These are phyloP conservation scores for Selaginella tamariscina DNA, from an alignment of 75 land plant genomes.

Conservation along the genomic window DNA sequence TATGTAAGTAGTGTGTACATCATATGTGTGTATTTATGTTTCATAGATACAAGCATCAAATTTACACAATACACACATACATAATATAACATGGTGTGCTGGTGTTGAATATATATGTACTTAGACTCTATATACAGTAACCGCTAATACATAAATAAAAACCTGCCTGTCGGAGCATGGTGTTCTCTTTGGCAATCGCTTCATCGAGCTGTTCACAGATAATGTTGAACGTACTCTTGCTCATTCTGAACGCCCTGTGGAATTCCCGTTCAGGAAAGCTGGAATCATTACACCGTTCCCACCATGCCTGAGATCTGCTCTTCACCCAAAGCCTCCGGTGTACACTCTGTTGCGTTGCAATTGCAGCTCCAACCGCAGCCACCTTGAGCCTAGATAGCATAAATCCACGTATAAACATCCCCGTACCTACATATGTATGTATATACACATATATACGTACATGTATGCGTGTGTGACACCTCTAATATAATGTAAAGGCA, in stretches of 20 bases:
- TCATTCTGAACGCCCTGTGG: slow-evolving; percentile 66
- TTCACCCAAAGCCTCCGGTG: slow-evolving; percentile 86
- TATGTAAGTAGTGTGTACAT: too few relatives aligned
- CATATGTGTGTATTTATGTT: too few relatives aligned
- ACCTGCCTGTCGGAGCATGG: slow-evolving; percentile 56
- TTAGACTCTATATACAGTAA: too few relatives aligned
- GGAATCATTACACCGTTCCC: slow-evolving; percentile 66
- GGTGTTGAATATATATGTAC: too few relatives aligned
- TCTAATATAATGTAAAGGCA: background rate
- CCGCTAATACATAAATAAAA: too few relatives aligned
- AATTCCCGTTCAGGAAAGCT: slow-evolving; percentile 79
- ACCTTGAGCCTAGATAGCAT: slow-evolving; percentile 16
- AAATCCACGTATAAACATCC: background rate
- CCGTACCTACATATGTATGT: background rate
- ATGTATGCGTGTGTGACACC: background rate
- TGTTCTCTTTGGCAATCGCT: slow-evolving; percentile 71
- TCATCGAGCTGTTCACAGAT: slow-evolving; percentile 73
- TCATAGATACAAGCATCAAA: too few relatives aligned
- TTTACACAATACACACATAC: too few relatives aligned
- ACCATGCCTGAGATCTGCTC: slow-evolving; percentile 49
- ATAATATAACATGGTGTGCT: too few relatives aligned
- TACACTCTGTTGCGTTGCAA: slow-evolving; percentile 38
- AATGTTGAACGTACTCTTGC: slow-evolving; percentile 54
- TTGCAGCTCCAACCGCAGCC: slow-evolving; percentile 31
- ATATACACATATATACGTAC: background rate